These are phyloP conservation scores for Coccinonectria pachysandricola DNA, from an alignment of 2,329 filamentous ascomycete genomes.

Conservation along the genomic window DNA sequence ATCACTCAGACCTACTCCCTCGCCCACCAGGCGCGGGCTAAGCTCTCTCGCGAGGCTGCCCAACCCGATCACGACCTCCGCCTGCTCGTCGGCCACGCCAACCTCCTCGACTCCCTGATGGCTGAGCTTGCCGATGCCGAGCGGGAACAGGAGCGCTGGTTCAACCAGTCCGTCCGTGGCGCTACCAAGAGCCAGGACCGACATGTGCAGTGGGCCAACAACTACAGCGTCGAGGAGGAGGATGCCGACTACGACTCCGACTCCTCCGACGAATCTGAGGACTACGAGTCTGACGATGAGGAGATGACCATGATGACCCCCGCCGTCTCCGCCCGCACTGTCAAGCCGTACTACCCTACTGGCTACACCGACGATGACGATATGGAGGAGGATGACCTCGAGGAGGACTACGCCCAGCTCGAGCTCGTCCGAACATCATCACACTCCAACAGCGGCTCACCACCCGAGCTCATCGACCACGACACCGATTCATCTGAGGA, in stretches of 20 bases:
- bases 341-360: conserved; percentile 28
- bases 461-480: conserved; percentile 62
- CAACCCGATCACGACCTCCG: conserved; percentile 89
- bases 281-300: conserved; percentile 39
- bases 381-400: conserved; percentile 43
- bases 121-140: conserved; percentile 84
- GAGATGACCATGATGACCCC: conserved; percentile 49
- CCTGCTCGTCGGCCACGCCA: conserved; percentile 93
- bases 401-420: conserved; percentile 56
- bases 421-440: conserved; percentile 59
- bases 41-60: conserved; percentile 88
- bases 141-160: conserved; percentile 92
- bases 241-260: conserved; percentile 63
- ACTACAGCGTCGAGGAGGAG: conserved; percentile 59
- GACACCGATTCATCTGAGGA: conserved; percentile 61
- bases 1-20: conserved; percentile 98
- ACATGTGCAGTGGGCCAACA: conserved; percentile 82
- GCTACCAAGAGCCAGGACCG: conserved; percentile 53
- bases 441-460: conserved; percentile 53
- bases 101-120: conserved; percentile 95
- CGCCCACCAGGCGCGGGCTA: conserved; percentile 88
- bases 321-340: conserved; percentile 34
- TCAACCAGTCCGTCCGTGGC: conserved; percentile 86
- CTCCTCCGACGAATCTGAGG: conserved; percentile 40
- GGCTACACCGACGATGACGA: conserved; percentile 33